Percentiles rank a stretch among this genome's conserved stretches.
Evolutionary conservation across 768 basidiomycete species (phyloP).

Genomic region (Daedalea quercina): DNA sequence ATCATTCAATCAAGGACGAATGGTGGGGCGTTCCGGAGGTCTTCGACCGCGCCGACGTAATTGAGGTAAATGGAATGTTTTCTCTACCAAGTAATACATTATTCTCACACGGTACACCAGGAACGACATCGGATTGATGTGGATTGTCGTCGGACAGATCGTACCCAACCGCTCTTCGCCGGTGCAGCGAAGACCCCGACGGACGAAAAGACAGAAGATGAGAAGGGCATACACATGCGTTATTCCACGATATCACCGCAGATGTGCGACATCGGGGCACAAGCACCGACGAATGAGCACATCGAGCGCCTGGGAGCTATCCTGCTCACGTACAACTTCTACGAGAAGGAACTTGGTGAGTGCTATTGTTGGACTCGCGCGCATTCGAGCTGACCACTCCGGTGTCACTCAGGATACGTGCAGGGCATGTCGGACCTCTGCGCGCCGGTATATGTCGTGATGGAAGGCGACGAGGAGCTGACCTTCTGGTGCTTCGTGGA

Average conservation of each 20-base stretch:
- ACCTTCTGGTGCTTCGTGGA: slow-evolving; percentile 97
- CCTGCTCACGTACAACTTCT: slow-evolving; percentile 86
- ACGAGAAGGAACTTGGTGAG: slow-evolving; percentile 81
- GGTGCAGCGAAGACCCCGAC: too few relatives aligned
- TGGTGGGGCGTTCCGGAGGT: slow-evolving; percentile 85
- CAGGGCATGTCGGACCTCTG: slow-evolving; percentile 99
- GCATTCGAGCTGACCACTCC: slow-evolving; percentile 8
- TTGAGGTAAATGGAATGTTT: slow-evolving; percentile 53
- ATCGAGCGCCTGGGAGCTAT: slow-evolving; percentile 84
- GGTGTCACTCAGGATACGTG: slow-evolving; percentile 68
- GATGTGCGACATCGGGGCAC: slow-evolving; percentile 70
- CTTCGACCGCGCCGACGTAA: slow-evolving; percentile 69
- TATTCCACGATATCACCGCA: slow-evolving; percentile 74
- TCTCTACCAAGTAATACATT: slow-evolving; percentile 2
- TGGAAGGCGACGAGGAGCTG: slow-evolving; percentile 81
- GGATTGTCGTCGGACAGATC: slow-evolving; percentile 93
- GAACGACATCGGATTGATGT: slow-evolving; percentile 95
- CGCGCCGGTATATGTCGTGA: slow-evolving; percentile 88
- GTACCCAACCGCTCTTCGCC: slow-evolving; percentile 86
- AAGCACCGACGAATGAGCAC: slow-evolving; percentile 86
- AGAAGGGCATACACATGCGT: slow-evolving; percentile 47
- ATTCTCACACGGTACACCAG: slow-evolving; percentile 25
- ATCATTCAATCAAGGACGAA: slow-evolving; percentile 62
- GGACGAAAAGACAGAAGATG: slow-evolving; percentile 44
- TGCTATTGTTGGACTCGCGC: slow-evolving; percentile 6